phyloP scores from a whole-genome alignment of 1,284 basidiomycete genomes.

The Malassezia furfur region DNA sequence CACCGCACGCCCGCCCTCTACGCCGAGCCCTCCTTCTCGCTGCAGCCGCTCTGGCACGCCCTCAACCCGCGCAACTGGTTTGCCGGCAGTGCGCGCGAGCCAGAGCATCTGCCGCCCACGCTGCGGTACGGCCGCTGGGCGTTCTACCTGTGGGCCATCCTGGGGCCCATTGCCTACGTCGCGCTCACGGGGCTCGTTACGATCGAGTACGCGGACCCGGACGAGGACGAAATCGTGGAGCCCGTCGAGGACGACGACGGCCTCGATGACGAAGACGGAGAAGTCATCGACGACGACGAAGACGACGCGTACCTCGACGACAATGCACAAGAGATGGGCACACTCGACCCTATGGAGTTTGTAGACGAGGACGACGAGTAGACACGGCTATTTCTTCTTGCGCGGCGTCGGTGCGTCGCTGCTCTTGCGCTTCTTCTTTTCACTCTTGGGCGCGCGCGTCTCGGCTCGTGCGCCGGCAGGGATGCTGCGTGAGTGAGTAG shows the following conservation, averaged over 20 bases:
- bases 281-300: too few species aligned
- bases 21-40: not conserved
- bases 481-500: constrained; percentile 10
- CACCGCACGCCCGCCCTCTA: constrained; percentile 6
- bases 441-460: not conserved
- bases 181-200: constrained; percentile 36
- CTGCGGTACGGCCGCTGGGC: constrained; percentile 25
- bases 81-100: constrained; percentile 4
- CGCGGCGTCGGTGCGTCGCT: constrained; percentile 16
- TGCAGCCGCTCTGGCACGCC: not conserved
- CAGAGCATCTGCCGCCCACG: constrained; percentile 1
- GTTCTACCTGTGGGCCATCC: constrained; percentile 29
- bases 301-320: too few species aligned
- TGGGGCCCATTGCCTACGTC: constrained; percentile 30
- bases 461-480: constrained; percentile 10
- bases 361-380: constrained; percentile 1
- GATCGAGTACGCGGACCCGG: constrained; percentile 21
- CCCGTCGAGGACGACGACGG: constrained; percentile 4
- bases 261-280: too few species aligned
- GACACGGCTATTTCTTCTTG: constrained; percentile 18
- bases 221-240: constrained; percentile 4
- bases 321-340: not conserved
- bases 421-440: constrained; percentile 15
- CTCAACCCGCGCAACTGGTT: constrained; percentile 3
- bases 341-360: constrained; percentile 1